Base-by-base conservation (phyloP, 2,329 filamentous ascomycete species). In the Colletotrichum tanaceti region DNA sequence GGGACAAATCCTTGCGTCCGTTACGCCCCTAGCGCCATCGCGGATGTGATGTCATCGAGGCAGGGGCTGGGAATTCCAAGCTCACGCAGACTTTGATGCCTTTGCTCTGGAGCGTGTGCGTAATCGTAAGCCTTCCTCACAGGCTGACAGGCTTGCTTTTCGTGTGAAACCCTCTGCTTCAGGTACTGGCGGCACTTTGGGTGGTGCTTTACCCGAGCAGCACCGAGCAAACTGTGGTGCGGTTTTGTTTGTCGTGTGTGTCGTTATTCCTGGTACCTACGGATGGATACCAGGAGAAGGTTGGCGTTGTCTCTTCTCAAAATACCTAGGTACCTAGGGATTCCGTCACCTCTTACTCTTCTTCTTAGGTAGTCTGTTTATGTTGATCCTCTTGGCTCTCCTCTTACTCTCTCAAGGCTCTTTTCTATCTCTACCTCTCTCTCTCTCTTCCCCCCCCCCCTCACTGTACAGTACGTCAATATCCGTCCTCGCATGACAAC, bases 91-190 rank as follows among this genome's bases (percentile, higher is more conserved):
- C 43, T 57, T 18, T 57, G 65, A 38, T 65, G 62, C 66, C 61
- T 66, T 44, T 44, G 62, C 32, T 16, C 32, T 28, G 43, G 38
- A 41, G 60, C 47, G 41, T 44, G 52, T 52, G 53, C 44, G 49
- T 41, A 24, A 58, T 46, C 44, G 49, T 41, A 24, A 58, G 41
- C n/a, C 54, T 18, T 35, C 39, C 64, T 47, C 62, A 43, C 43
- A 61, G 61, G 63, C 64, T 47, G 55, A 43, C 43, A 61, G 61
- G 63, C 63, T 66, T 69, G 62, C 57, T 69, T 68, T 60, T 61
- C 35, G 65, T 28, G 57, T 69, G 66, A 66, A 69, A 69, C 66
- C 38, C 32, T 35, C 32, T 35, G 9, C 7, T 35, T 38, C 32
- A 22, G 43, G 41, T 14, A 32, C 39, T 9, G 32, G 32, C 32